Base-by-base conservation (phyloP, 768 basidiomycete genomes). In the Leucosporidium creatinivorum region DNA sequence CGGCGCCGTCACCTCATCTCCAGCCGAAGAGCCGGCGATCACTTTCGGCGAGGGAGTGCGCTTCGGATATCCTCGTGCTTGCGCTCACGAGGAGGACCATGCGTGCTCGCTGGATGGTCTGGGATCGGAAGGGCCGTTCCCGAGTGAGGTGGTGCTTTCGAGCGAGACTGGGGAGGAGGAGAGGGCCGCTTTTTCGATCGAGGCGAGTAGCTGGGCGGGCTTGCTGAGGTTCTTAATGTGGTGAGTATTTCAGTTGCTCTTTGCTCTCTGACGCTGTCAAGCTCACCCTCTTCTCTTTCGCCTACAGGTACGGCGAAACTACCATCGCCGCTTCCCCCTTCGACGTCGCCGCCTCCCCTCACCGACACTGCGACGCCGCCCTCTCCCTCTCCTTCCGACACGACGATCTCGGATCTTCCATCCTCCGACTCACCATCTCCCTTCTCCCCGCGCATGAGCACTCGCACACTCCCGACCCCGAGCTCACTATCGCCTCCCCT, bases 141-240 rank as follows among this genome's bases (percentile, higher is more conserved):
- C 18, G 59, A 58, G 19, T 4, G n/a, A 18, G 25, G 36, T 70
- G 60, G 61, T 62, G 61, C 63, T 70, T 17, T 48, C 62, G 6
- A 28, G n/a, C 33, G 28, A 26, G 2, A n/a, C 52, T 2, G 36
- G 28, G 17, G 59, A 61, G n/a, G 52, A 52, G 33, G 17, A 23
- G n/a, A 39, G 55, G n/a, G 33, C 58, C 51, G 54, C 57, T 8
- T 70, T 57, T 50, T 63, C 66, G 8, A 61, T 70, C 60, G 69
- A 70, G 56, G 63, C 63, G 44, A 33, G 60, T 17, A 55, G n/a
- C 5, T 70, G 66, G 66, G 63, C 54, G 5, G 56, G 60, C 13
- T 56, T 70, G 5, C 31, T 70, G 31, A 60, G 66, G 7, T 67
- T 67, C 51, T 30, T 70, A 25, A 65, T 70, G 63, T 70, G 69